Percentiles rank a stretch among this genome's conserved stretches.
These are phyloP conservation scores for Aspergillus neoniger DNA, from an alignment of 2,329 filamentous ascomycete genomes.

Conservation along the genomic window DNA sequence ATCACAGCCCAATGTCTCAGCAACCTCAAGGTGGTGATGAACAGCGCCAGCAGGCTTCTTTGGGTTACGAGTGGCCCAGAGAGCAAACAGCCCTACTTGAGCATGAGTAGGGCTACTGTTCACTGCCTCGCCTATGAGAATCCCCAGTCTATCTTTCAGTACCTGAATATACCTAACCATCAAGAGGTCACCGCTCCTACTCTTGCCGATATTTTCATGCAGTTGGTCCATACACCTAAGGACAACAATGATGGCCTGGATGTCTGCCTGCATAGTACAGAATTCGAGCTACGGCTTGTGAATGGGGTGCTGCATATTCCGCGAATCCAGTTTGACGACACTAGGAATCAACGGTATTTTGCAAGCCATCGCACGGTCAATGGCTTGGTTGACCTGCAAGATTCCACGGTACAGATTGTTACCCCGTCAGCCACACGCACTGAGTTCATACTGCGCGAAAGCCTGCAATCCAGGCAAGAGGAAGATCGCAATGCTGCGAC, in stretches of 20 bases:
- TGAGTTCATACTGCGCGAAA: neutral
- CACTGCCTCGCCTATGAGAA: conserved; percentile 6
- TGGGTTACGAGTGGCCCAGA: conserved; percentile 12
- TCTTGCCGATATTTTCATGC: neutral
- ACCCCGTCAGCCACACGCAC: neutral
- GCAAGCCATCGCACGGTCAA: neutral
- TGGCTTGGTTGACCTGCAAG: neutral
- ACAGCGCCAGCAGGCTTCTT: neutral
- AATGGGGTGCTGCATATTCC: neutral
- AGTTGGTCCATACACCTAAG: neutral
- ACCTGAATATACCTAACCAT: neutral
- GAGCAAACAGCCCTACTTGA: neutral
- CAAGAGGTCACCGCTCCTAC: neutral
- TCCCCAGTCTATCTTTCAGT: conserved; percentile 1
- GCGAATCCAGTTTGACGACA: neutral
- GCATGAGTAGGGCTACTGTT: conserved; percentile 5
- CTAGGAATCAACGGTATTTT: neutral
- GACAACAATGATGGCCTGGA: neutral
- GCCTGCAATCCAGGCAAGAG: neutral
- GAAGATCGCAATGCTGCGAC: too few relatives aligned
- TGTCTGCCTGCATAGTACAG: neutral
- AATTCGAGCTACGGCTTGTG: neutral
- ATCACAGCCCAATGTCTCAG: neutral
- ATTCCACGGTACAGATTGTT: neutral
- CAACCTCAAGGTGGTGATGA: neutral